A percentile compares a stretch with the other conserved stretches of the same genome.
Evolutionary conservation across 164 flowering plant species (phyloP).

Genomic region (Annona cherimola): DNA sequence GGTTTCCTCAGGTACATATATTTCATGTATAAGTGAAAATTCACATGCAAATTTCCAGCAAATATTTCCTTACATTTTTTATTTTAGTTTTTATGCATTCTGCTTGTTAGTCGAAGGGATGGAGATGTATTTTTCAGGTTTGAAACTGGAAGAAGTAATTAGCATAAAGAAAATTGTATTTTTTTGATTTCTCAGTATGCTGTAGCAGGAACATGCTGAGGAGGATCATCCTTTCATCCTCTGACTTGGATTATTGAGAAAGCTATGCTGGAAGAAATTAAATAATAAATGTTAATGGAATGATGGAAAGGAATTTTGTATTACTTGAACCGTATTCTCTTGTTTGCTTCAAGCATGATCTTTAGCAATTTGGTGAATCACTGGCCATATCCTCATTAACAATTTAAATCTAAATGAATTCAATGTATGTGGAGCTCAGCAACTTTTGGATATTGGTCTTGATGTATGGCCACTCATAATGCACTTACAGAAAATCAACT

Average conservation of each 20-base stretch:
- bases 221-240: too few species aligned
- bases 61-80: background rate
- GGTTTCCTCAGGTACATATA: constrained; percentile 45
- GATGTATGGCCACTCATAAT: background rate
- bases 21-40: background rate
- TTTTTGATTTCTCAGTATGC: too few species aligned
- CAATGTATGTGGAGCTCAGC: background rate
- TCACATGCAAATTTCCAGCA: background rate
- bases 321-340: too few species aligned
- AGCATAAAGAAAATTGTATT: too few species aligned
- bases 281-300: too few species aligned
- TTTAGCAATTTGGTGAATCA: background rate
- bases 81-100: background rate
- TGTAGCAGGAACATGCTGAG: too few species aligned
- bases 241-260: too few species aligned
- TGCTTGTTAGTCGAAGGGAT: background rate
- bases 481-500: background rate
- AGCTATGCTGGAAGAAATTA: too few species aligned
- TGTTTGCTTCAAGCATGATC: background rate
- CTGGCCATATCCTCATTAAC: background rate
- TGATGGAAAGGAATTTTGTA: too few species aligned
- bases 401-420: background rate
- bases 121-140: background rate
- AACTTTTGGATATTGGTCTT: background rate
- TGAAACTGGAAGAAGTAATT: too few species aligned